Evolutionary conservation across 225 moss, liverwort and hornwort genomes (phyloP).

Genomic region (Climacium dendroides): DNA sequence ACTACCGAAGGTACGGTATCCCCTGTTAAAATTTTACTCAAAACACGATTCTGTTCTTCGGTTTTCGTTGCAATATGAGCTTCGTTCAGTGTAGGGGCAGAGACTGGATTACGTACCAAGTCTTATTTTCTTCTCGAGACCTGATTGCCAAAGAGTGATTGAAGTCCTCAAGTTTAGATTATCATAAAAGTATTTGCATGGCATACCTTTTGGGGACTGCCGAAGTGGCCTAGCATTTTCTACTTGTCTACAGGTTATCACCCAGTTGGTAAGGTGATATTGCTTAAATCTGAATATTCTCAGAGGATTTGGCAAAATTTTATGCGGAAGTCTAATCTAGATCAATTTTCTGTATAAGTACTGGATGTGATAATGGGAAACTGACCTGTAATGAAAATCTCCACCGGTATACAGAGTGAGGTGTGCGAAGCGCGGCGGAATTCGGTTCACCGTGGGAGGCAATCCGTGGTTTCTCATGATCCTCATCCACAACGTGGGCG

Average conservation of each 20-base stretch:
- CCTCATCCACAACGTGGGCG: conserved; percentile 9
- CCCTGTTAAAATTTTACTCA: background rate
- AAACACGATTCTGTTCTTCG: too few relatives aligned
- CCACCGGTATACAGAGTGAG: background rate
- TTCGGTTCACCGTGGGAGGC: background rate
- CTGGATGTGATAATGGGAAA: background rate
- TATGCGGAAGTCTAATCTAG: too few relatives aligned
- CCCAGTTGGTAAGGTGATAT: background rate
- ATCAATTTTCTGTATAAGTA: background rate
- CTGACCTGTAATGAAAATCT: background rate
- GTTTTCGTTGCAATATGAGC: background rate
- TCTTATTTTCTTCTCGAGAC: background rate
- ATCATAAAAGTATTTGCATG: background rate
- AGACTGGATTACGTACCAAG: too few relatives aligned
- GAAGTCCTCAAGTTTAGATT: background rate
- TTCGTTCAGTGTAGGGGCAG: background rate
- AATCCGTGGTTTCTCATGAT: conserved; percentile 17
- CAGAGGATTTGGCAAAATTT: background rate
- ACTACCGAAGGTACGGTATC: background rate
- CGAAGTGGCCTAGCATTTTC: background rate
- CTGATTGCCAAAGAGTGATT: background rate
- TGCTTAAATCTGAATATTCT: background rate
- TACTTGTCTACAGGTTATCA: background rate
- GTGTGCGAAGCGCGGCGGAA: background rate
- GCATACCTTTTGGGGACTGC: too few relatives aligned